Evolutionary conservation across 495 filamentous ascomycete genomes (phyloP).

Genomic region (Ramalina intermedia): DNA sequence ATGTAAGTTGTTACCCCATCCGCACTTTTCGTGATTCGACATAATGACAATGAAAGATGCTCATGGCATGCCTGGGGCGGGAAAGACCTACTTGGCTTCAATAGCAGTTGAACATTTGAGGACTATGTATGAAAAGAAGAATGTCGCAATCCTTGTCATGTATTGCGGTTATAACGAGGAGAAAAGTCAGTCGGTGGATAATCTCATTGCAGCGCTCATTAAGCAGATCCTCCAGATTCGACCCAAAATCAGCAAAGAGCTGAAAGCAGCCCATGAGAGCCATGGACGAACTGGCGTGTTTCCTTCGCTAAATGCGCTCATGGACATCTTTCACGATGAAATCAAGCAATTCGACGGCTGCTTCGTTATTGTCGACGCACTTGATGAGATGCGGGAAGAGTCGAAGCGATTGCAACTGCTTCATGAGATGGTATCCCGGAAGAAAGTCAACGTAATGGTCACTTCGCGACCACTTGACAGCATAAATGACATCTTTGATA

Average conservation of each 20-base stretch:
- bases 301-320: constrained; percentile 4
- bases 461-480: constrained; percentile 10
- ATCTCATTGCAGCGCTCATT: constrained; percentile 9
- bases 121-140: neutral
- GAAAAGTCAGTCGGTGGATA: constrained; percentile 8
- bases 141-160: constrained; percentile 6
- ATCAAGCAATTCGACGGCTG: constrained; percentile 2
- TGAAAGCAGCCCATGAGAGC: constrained; percentile 4
- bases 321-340: neutral
- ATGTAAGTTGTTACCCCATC: neutral
- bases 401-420: constrained; percentile 3
- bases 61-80: constrained; percentile 12
- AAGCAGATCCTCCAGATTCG: constrained; percentile 10
- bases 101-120: constrained; percentile 8
- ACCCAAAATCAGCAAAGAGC: neutral
- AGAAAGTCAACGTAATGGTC: constrained; percentile 5
- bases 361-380: constrained; percentile 12
- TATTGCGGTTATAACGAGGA: constrained; percentile 13
- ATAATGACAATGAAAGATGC: too few relatives aligned
- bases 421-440: neutral
- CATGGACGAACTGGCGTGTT: neutral
- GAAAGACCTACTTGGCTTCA: constrained; percentile 12
- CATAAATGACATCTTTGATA: constrained; percentile 5
- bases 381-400: constrained; percentile 13
- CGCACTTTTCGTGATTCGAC: too few relatives aligned